phyloP scores from a whole-genome alignment of 768 basidiomycete genomes.

The Hortiboletus flavorubellus region DNA sequence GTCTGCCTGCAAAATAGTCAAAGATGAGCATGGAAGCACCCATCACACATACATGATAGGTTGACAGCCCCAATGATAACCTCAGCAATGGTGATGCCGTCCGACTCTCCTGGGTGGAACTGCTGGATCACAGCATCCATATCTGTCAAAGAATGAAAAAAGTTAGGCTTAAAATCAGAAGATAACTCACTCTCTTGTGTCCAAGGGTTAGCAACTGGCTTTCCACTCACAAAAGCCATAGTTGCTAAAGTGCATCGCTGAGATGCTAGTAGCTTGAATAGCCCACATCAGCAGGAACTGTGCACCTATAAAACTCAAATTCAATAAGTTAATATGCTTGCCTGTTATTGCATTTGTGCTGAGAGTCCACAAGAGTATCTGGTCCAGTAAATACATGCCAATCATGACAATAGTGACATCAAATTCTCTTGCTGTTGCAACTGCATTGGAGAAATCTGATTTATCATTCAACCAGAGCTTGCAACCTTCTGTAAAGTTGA shows the following conservation, averaged over 20 bases:
- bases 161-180: neutral
- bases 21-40: neutral
- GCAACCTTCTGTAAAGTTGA: conserved; percentile 65
- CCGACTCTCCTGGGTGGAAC: conserved; percentile 70
- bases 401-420: conserved; percentile 68
- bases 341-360: conserved; percentile 70
- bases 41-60: conserved; percentile 49
- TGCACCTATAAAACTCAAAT: conserved; percentile 62
- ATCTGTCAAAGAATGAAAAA: conserved; percentile 35
- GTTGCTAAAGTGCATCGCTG: too few species aligned
- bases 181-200: conserved; percentile 50
- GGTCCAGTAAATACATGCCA: conserved; percentile 36
- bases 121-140: conserved; percentile 70
- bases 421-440: conserved; percentile 48
- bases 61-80: conserved; percentile 63
- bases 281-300: conserved; percentile 62
- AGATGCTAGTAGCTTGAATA: conserved; percentile 57
- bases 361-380: conserved; percentile 45
- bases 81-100: conserved; percentile 63
- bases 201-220: conserved; percentile 71
- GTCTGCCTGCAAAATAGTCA: conserved; percentile 42
- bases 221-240: conserved; percentile 66
- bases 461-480: conserved; percentile 63
- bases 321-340: conserved; percentile 62
- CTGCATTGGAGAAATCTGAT: conserved; percentile 39